Evolutionary conservation across 306 rosid species (phyloP).

Genomic region (Quercus glauca): DNA sequence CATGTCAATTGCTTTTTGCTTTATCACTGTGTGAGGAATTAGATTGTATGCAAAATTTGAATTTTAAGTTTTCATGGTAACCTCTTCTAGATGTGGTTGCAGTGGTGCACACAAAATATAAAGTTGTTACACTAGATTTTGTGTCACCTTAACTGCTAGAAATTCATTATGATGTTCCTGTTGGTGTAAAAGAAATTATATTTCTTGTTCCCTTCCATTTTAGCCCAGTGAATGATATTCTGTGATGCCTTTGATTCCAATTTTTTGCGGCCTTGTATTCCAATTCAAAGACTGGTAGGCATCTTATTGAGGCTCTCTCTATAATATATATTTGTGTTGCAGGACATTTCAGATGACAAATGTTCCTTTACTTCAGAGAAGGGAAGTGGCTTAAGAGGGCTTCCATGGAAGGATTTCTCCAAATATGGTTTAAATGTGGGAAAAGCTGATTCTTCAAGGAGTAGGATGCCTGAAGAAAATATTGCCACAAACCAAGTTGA

Average conservation of each 20-base stretch:
- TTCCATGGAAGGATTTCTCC: conserved; percentile 10
- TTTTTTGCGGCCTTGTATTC: not conserved
- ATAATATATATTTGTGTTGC: not conserved
- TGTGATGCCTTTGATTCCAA: not conserved
- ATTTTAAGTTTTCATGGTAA: not conserved
- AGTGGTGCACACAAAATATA: not conserved
- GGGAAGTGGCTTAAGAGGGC: conserved; percentile 7
- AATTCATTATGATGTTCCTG: conserved; percentile 2
- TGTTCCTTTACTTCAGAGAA: conserved; percentile 15
- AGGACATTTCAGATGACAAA: conserved; percentile 29
- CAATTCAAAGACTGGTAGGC: not conserved
- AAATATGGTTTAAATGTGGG: conserved; percentile 8
- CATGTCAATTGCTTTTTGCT: not conserved
- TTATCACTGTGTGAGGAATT: not conserved
- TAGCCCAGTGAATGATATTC: not conserved
- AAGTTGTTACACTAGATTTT: not conserved
- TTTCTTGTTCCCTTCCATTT: not conserved
- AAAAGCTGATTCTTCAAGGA: conserved; percentile 17
- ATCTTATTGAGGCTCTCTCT: not conserved
- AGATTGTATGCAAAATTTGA: not conserved
- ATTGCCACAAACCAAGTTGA: not conserved
- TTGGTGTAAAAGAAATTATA: not conserved
- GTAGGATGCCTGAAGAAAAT: conserved; percentile 4
- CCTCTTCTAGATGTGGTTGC: not conserved
- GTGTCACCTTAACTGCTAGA: not conserved